Base-by-base conservation (phyloP, 495 filamentous ascomycete genomes). In the Letharia columbiana region DNA sequence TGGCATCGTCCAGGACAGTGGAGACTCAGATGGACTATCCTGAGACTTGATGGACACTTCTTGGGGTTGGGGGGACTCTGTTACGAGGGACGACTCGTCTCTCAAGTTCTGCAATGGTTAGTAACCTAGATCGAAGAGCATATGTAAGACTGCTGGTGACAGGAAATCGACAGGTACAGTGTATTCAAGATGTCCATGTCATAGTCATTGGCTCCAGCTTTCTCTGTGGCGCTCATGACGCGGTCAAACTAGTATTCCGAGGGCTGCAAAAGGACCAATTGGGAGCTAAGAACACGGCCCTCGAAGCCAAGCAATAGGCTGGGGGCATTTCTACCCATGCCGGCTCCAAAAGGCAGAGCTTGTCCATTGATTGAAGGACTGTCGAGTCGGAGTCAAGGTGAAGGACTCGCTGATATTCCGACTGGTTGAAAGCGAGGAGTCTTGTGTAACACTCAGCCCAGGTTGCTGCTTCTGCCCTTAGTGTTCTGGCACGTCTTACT, bases 121-220 rank as follows among this genome's bases (percentile, higher is more conserved):
- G n/a, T n/a, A n/a, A n/a, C n/a, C n/a, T n/a, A n/a, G n/a, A n/a
- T n/a, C n/a, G n/a, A n/a, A n/a, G n/a, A n/a, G n/a, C n/a, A n/a
- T n/a, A n/a, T n/a, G n/a, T n/a, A n/a, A n/a, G n/a, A n/a, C n/a
- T n/a, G n/a, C n/a, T n/a, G n/a, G n/a, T n/a, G n/a, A n/a, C n/a
- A n/a, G n/a, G n/a, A n/a, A n/a, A n/a, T n/a, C n/a, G n/a, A n/a
- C n/a, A n/a, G n/a, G 64, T 88, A 92, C 18, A 88, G 80, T 7
- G 77, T 72, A 69, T 91, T 92, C 45, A 92, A 71, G 2, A 92
- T 76, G 66, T 91, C 89, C 87, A 89, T 89, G 65, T 90, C 86
- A 59, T 85, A 89, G 39, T 79, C 76, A 23, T 78, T 76, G n/a
- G 58, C 52, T 23, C 58, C 58, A 58, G 66, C 66, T 7, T 68